Base-by-base conservation (phyloP, 768 basidiomycete species). In the Mycena kentingensis region DNA sequence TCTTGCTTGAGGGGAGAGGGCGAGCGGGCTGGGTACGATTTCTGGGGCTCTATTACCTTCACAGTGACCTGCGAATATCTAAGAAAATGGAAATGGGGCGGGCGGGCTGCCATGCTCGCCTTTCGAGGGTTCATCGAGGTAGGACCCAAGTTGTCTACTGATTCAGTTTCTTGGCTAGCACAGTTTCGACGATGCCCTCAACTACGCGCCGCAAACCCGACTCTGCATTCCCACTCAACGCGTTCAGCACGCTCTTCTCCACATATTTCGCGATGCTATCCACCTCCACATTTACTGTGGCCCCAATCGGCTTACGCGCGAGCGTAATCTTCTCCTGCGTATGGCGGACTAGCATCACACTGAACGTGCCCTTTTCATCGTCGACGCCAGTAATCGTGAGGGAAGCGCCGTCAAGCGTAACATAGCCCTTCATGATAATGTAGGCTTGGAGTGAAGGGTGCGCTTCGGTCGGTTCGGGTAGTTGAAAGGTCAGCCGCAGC, bases 201-300 rank as follows among this genome's bases (percentile, higher is more conserved):
- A 90, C 75, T 64, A 83, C 46, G 15, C 61, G 68, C 44, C 72
- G 70, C 41, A 87, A 60, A 3, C 74, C 74, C 27, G 73, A 72
- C 18, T 76, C 76, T 0, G 76, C 83, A 5, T 71, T 75, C 2
- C 83, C 83, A 6, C 79, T 78, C 35, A 91, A 70, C 45, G 83
- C 83, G 34, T 87, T 85, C 13, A 71, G 65, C 2, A 95, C 89
- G 49, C 90, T 87, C 75, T 93, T 93, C 63, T 82, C 81, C 4
- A 95, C 90, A 58, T 91, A 93, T 70, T 96, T 96, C 15, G 90
- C 93, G 18, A 95, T 85, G 83, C 93, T 92, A 66, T 97, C 93
- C 37, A 88, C 93, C 73, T 99, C 97, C 53, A 99, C 81, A 65
- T 99, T 99, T 46, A 98, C 94, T 62, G 79, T 88, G 41, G 82